phyloP scores from a whole-genome alignment of 176 grass and related monocot species.

The Tillandsia fasciculata region DNA sequence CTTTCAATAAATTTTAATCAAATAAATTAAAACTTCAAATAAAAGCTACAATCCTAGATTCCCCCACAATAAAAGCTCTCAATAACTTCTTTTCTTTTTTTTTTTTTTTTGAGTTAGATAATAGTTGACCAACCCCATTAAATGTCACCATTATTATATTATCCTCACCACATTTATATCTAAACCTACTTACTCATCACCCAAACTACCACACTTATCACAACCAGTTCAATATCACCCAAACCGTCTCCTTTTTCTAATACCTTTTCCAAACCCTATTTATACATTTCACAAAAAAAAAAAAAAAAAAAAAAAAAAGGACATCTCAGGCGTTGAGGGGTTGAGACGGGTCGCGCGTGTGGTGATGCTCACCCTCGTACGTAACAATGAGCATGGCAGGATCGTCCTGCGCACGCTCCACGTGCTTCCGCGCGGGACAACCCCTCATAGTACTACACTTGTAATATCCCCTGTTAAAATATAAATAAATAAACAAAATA shows the following conservation, averaged over 20 bases:
- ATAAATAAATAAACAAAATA: background rate
- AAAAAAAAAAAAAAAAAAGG: background rate
- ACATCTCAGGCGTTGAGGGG: background rate
- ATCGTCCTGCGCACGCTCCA: conserved; percentile 22
- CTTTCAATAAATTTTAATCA: too few species aligned
- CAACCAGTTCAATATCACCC: background rate
- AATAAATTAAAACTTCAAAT: too few species aligned
- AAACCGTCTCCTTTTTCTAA: background rate
- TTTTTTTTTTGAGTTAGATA: background rate
- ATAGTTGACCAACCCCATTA: background rate
- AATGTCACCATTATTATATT: background rate
- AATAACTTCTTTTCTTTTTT: too few species aligned
- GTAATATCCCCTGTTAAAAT: conserved; percentile 17
- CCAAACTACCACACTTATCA: background rate
- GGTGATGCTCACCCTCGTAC: conserved; percentile 26
- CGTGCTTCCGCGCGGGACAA: conserved; percentile 24
- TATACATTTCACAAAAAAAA: background rate
- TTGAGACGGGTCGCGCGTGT: background rate
- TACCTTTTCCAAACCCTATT: background rate
- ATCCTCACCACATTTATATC: background rate
- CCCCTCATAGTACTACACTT: conserved; percentile 22
- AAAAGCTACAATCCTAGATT: too few species aligned
- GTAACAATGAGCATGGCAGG: conserved; percentile 26
- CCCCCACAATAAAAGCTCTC: too few species aligned
- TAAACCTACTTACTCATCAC: background rate